phyloP scores from a whole-genome alignment of 371 early-diverging fungal genomes.

The Mortierella sp. region DNA sequence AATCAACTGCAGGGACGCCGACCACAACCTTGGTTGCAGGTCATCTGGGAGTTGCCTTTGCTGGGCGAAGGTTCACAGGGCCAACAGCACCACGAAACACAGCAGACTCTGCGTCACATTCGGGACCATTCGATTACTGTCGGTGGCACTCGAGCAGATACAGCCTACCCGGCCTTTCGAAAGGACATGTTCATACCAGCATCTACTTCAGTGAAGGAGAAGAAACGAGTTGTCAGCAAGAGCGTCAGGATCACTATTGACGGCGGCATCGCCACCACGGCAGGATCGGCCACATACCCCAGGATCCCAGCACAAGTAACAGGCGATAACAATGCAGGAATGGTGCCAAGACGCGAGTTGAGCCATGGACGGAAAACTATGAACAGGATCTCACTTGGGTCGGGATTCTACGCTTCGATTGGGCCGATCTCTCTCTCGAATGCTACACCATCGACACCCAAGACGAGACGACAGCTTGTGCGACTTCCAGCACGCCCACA shows the following conservation, averaged over 20 bases:
- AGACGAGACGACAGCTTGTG: slow-evolving; percentile 22
- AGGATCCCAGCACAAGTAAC: not conserved
- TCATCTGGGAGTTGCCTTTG: slow-evolving; percentile 48
- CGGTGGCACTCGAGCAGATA: not conserved
- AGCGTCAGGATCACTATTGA: slow-evolving; percentile 42
- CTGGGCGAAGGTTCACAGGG: slow-evolving; percentile 15
- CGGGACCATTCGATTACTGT: slow-evolving; percentile 11
- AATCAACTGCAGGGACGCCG: slow-evolving; percentile 1
- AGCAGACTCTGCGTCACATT: not conserved
- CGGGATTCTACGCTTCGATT: slow-evolving; percentile 43
- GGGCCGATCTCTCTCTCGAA: slow-evolving; percentile 31
- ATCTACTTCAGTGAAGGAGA: slow-evolving; percentile 5
- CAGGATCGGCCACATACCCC: not conserved
- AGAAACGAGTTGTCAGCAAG: slow-evolving; percentile 15
- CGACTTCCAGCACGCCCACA: slow-evolving; percentile 41
- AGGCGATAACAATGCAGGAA: not conserved
- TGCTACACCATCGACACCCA: slow-evolving; percentile 36
- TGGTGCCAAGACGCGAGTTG: slow-evolving; percentile 19
- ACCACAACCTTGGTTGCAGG: slow-evolving; percentile 47
- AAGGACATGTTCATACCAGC: slow-evolving; percentile 33
- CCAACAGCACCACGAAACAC: slow-evolving; percentile 6
- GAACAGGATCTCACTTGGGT: slow-evolving; percentile 35
- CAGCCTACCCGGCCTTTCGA: slow-evolving; percentile 26
- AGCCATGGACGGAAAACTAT: slow-evolving; percentile 28
- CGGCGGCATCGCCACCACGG: not conserved